Evolutionary conservation across 495 filamentous ascomycete species (phyloP), one percentile per base, ranked within the genome.

Genomic region (Penicillium maclennaniae): DNA sequence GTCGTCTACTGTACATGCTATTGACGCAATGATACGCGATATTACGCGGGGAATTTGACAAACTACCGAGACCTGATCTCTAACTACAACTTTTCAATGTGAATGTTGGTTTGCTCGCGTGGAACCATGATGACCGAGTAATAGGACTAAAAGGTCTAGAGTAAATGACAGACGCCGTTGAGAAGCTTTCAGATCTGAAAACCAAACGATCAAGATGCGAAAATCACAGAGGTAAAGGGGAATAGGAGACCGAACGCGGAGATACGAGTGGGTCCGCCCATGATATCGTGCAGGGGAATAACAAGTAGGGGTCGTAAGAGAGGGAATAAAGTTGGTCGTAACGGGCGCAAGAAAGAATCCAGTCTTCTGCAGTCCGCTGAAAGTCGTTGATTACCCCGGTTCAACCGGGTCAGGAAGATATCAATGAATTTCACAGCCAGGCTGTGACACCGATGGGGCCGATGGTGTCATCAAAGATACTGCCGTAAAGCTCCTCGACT

Each of bases 401-500:
- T 67, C 63, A 67, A 59, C 61, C 61, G 58, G 61, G 48, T 39
- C 21, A 25, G 23, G 36, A 36, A 46, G 28, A 36, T 51, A 44
- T 49, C 47, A 27, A 50, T 45, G 44, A 49, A 49, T 20, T 27
- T 72, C 63, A 81, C 37, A 81, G 66, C 78, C 78, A 81, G 9
- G 66, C 34, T 7, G 62, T 58, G 26, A 69, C 55, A 19, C 54
- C 58, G 43, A 75, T 65, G 12, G 72, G 62, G 19, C 74, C 74
- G 20, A 72, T 59, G 16, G 66, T 65, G 49, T 81, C 74, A 36
- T 79, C 72, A 54, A 78, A 75, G 46, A 73, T 71, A 49, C 73
- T 76, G 43, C 72, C 70, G 54, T 87, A 86, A 7, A 93, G 72
- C 20, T 81, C 81, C 54, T 87, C 76, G 51, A 98, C 87, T 71